Evolutionary conservation across 1,284 basidiomycete species (phyloP), one percentile per base, ranked within the genome.

Genomic region (Crepidotus sp.): DNA sequence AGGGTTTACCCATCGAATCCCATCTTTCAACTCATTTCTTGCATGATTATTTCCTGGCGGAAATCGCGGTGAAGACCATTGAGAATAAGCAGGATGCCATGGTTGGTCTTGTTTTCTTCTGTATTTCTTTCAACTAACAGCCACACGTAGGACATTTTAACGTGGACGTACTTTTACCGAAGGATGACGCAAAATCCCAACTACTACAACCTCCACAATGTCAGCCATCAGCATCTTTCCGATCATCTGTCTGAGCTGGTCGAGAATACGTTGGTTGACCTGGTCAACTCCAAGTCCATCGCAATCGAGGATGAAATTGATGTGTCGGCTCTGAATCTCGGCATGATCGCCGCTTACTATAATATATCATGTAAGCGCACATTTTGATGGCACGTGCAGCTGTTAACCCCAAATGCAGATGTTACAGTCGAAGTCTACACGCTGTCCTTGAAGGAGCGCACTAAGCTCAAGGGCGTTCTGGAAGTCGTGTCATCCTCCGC

Each of bases 61-160:
- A 99, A 67, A 96, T 98, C 54, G 94, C 94, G 9, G 91, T 97
- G 22, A 93, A 93, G 69, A 98, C 95, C 3, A 96, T 99, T 50
- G 94, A 98, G 69, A 96, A 95, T 66, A 97, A 96, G 71, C 93
- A 97, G 65, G 92, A 92, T 61, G 91, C 91, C 0, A 90, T 92
- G 76, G 88, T 89, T 59, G 57, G 77, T 66, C 33, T 10, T 29
- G 15, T 35, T 27, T 8, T 57, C 56, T 19, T n/a, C 10, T 36
- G 25, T 57, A 57, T 63, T 55, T 57, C 10, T 1, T 38, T 32
- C 4, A 40, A 11, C 40, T 59, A 10, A 56, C 31, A n/a, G 6
- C n/a, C n/a, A 46, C 4, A 37, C 48, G 0, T 53, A 86, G 83
- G 91, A 95, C 62, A 92, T 93, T 54, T 64, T 94, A 49, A 95